These are phyloP conservation scores for Maudiozyma turicensis DNA, from an alignment of 805 yeast genomes.

Conservation along the genomic window DNA sequence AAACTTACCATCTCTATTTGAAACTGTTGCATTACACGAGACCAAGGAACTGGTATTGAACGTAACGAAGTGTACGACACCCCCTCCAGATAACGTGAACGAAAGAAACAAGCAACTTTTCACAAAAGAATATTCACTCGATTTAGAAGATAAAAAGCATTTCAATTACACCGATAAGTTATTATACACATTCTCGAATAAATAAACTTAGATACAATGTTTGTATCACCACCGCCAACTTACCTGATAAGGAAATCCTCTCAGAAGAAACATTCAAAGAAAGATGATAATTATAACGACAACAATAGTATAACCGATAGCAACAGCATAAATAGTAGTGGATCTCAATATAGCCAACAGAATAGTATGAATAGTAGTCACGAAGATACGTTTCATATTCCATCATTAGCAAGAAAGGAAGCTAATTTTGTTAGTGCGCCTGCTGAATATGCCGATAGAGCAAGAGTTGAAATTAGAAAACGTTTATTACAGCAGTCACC, in stretches of 20 bases:
- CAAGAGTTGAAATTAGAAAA: conserved; percentile 28
- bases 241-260: conserved; percentile 17
- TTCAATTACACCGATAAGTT: not conserved
- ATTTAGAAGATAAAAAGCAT: no score
- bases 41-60: no score
- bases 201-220: conserved; percentile 11
- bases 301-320: not conserved
- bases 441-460: conserved; percentile 28
- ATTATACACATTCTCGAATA: not conserved
- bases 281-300: not conserved
- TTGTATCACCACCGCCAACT: conserved; percentile 28
- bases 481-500: conserved; percentile 13
- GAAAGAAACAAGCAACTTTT: no score
- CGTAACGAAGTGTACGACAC: no score
- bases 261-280: conserved; percentile 9
- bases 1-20: no score
- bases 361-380: conserved; percentile 1
- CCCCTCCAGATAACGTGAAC: no score
- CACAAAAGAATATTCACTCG: no score
- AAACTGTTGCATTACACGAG: no score
- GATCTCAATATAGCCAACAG: not conserved
- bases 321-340: not conserved
- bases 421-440: conserved; percentile 28
- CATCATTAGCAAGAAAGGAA: conserved; percentile 4
- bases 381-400: not conserved